Evolutionary conservation across 2,329 filamentous ascomycete species (phyloP), one percentile per base, ranked within the genome.

Genomic region (Fusarium mangiferae): DNA sequence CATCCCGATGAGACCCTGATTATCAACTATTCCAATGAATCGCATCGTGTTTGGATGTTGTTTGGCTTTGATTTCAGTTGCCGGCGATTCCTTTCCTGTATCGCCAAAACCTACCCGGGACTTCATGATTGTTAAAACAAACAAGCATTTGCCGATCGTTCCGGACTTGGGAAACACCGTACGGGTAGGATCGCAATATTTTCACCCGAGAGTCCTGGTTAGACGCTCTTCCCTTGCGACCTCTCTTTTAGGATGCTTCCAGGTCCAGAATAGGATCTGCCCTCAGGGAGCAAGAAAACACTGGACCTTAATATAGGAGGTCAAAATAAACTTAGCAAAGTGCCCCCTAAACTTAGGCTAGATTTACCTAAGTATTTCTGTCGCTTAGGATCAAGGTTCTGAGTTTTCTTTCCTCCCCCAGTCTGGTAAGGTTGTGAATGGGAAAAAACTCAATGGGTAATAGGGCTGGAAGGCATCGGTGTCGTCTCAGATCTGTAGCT

Each of bases 401-500:
- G n/a, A n/a, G n/a, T n/a, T n/a, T n/a, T n/a, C n/a, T n/a, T n/a
- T n/a, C n/a, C n/a, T n/a, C n/a, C n/a, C n/a, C 35, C 17, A 30
- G 12, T 30, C 30, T 33, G 35, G 22, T 26, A 17, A 54, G 17
- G 35, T 22, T 38, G 22, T 26, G 46, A 52, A 64, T 57, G 18
- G 49, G 5, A 14, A 26, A 49, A 30, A n/a, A 35, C n/a, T 42
- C 22, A 12, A 51, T 55, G 48, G n/a, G 52, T 39, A 35, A 48
- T 65, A 72, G 62, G 72, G 64, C 58, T 68, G 69, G 52, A 62
- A 60, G 39, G 39, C 46, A 51, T 51, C 59, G 48, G 61, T 18
- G 18, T 39, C 58, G 76, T 77, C 70, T 77, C 75, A 75, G 76
- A 75, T 60, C 56, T 28, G 24, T 45, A 39, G 38, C 33, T 41